Percentiles rank a stretch among this genome's conserved stretches.
Conservation (phyloP, 495 filamentous ascomycete genomes). For the Tuber umbilicatum region DNA sequence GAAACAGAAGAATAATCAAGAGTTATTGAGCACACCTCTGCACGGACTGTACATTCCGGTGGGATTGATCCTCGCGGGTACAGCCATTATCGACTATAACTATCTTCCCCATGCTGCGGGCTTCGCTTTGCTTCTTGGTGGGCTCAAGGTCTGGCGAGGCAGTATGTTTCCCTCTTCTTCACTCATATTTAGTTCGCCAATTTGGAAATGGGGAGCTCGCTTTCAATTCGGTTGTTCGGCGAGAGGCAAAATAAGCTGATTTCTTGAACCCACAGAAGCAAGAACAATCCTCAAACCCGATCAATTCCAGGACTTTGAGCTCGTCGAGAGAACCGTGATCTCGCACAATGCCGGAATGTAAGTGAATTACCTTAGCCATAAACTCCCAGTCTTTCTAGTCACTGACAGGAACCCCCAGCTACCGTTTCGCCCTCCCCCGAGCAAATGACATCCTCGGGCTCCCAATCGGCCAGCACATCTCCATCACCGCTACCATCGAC, state of each 20-base stretch:
- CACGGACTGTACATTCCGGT: conserved; percentile 79
- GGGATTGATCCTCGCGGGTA: conserved; percentile 69
- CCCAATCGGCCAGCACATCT: conserved; percentile 97
- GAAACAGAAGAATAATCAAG: conserved; percentile 26
- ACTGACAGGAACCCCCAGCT: conserved; percentile 49
- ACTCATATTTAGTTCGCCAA: neutral
- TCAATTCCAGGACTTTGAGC: conserved; percentile 78
- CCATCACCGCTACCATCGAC: conserved; percentile 73
- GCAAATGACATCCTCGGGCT: conserved; percentile 80
- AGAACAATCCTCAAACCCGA: conserved; percentile 79
- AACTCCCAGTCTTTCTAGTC: conserved; percentile 9
- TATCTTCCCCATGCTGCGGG: conserved; percentile 67
- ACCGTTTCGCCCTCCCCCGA: conserved; percentile 79
- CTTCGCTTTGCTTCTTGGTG: conserved; percentile 54
- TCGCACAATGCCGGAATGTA: conserved; percentile 97
- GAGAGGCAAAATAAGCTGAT: conserved; percentile 35
- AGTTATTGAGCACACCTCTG: conserved; percentile 45
- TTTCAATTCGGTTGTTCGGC: neutral
- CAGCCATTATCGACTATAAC: conserved; percentile 68
- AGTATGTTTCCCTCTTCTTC: conserved; percentile 47
- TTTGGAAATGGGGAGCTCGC: neutral
- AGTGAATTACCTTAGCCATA: conserved; percentile 21
- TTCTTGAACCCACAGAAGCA: conserved; percentile 49
- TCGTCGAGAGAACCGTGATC: conserved; percentile 83
- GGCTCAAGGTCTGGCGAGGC: conserved; percentile 56